Evolutionary conservation across 2,329 filamentous ascomycete species (phyloP).

Genomic region (Diaporthe eres): DNA sequence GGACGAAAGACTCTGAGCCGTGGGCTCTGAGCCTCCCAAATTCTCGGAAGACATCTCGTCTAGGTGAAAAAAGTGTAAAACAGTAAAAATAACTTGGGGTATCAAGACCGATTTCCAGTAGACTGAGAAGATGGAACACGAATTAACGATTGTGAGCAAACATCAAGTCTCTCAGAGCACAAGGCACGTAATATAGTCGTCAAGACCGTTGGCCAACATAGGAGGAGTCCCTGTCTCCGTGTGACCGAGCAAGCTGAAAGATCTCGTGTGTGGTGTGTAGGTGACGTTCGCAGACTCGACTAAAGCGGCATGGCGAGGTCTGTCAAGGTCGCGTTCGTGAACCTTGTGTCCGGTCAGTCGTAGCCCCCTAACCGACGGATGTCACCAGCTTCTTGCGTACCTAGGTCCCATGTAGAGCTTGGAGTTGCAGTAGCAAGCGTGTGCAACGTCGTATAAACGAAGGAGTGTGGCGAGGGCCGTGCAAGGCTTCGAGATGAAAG

Average conservation of each 20-base stretch:
- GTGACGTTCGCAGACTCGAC: neutral
- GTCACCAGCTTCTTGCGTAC: neutral
- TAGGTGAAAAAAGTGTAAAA: neutral
- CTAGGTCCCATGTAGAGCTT: neutral
- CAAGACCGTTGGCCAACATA: neutral
- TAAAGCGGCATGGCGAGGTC: conserved; percentile 19
- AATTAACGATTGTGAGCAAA: neutral
- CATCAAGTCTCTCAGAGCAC: conserved; percentile 14
- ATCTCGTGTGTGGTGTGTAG: neutral
- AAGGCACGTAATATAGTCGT: conserved; percentile 32
- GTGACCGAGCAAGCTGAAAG: neutral
- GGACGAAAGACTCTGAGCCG: neutral
- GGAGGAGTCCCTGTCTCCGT: neutral
- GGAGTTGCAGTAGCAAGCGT: neutral
- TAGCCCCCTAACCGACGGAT: neutral
- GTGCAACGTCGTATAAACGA: conserved; percentile 23
- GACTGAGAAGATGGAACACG: neutral
- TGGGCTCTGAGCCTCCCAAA: neutral
- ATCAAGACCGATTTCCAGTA: neutral
- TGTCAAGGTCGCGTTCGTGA: conserved; percentile 22
- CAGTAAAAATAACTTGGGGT: neutral
- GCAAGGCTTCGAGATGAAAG: neutral
- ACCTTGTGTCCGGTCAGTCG: conserved; percentile 15
- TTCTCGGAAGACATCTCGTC: neutral
- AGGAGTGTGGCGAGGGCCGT: conserved; percentile 5